Evolutionary conservation across 345 rosid genomes (phyloP).

Genomic region (Melaleuca quinquenervia): DNA sequence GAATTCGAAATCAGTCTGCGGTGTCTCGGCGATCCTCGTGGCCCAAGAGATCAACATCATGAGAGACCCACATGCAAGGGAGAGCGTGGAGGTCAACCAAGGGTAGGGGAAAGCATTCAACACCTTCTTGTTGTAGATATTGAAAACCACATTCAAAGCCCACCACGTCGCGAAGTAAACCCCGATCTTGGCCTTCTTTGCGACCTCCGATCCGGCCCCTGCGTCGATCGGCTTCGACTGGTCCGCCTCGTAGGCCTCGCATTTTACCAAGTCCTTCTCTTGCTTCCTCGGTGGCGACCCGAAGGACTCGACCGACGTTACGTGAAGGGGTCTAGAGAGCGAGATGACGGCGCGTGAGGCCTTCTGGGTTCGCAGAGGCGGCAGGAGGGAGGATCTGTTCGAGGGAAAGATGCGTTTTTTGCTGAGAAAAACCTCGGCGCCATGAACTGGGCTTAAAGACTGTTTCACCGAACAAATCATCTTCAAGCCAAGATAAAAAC

Average conservation of each 20-base stretch:
- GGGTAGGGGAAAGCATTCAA: slow-evolving; percentile 94
- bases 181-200: slow-evolving; percentile 63
- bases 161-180: slow-evolving; percentile 95
- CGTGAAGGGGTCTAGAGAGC: slow-evolving; percentile 51
- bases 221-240: slow-evolving; percentile 45
- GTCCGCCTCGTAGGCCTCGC: slow-evolving; percentile 86
- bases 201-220: slow-evolving; percentile 36
- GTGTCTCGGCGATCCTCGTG: slow-evolving; percentile 75
- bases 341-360: slow-evolving; percentile 18
- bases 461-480: slow-evolving; percentile 34
- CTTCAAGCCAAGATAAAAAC: background rate
- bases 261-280: slow-evolving; percentile 24
- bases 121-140: slow-evolving; percentile 95
- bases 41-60: slow-evolving; percentile 99
- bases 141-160: slow-evolving; percentile 92
- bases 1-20: slow-evolving; percentile 80
- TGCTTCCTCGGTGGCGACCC: slow-evolving; percentile 4
- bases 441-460: slow-evolving; percentile 24
- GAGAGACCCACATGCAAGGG: slow-evolving; percentile 89
- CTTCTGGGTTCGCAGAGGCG: slow-evolving; percentile 11
- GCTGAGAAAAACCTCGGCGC: slow-evolving; percentile 23
- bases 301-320: slow-evolving; percentile 28
- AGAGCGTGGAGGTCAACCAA: slow-evolving; percentile 93
- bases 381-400: slow-evolving; percentile 24
- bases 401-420: slow-evolving; percentile 9